Conservation (phyloP, 2,329 filamentous ascomycete species). For the Penicillium sp. region DNA sequence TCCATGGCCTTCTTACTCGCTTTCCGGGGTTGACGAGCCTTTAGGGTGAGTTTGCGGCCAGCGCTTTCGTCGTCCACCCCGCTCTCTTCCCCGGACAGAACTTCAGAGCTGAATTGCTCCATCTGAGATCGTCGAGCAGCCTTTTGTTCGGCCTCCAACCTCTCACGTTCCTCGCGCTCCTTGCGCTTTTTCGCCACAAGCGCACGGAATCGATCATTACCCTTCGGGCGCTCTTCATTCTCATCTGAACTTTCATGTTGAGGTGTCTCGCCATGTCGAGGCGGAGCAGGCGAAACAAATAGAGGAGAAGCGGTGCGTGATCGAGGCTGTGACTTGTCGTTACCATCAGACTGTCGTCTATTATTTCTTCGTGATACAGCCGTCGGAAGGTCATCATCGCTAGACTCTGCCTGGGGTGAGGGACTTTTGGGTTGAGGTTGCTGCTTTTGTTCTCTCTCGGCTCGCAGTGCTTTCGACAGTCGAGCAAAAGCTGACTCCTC, state of each 20-base stretch:
- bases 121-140: slow-evolving; percentile 30
- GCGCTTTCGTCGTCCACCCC: slow-evolving; percentile 58
- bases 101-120: slow-evolving; percentile 36
- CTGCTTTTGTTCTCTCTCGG: slow-evolving; percentile 14
- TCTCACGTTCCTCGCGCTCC: slow-evolving; percentile 63
- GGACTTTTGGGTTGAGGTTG: slow-evolving; percentile 8
- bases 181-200: slow-evolving; percentile 68
- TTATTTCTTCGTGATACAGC: slow-evolving; percentile 27
- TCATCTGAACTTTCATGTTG: slow-evolving; percentile 18
- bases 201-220: slow-evolving; percentile 61
- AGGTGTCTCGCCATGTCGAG: slow-evolving; percentile 10
- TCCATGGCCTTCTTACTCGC: slow-evolving; percentile 92
- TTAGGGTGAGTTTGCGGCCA: slow-evolving; percentile 62
- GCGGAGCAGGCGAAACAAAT: slow-evolving; percentile 36
- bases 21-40: slow-evolving; percentile 63
- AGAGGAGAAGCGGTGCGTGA: slow-evolving; percentile 36
- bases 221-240: slow-evolving; percentile 23
- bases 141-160: slow-evolving; percentile 43
- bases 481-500: slow-evolving; percentile 38
- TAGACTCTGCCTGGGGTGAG: slow-evolving; percentile 9
- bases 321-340: slow-evolving; percentile 23
- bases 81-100: slow-evolving; percentile 48
- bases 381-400: slow-evolving; percentile 29
- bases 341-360: slow-evolving; percentile 24
- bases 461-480: slow-evolving; percentile 30